Evolutionary conservation across 768 basidiomycete genomes (phyloP).

Genomic region (Pleurotus giganteus): DNA sequence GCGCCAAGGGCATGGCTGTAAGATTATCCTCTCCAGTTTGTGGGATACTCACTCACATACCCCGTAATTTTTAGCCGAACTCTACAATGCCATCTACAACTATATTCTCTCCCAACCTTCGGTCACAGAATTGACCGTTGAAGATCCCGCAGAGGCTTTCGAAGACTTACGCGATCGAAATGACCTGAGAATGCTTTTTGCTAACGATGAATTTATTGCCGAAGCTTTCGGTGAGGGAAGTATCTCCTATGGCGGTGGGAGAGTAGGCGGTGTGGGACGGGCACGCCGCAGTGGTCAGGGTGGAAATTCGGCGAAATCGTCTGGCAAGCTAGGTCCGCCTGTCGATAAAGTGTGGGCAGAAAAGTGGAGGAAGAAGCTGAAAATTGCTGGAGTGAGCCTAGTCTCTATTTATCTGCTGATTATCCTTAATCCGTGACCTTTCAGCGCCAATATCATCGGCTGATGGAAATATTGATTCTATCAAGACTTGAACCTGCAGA

Average conservation of each 20-base stretch:
- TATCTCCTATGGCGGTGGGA: slow-evolving; percentile 49
- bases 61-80: slow-evolving; percentile 53
- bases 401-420: slow-evolving; percentile 5
- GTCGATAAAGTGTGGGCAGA: slow-evolving; percentile 76
- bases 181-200: slow-evolving; percentile 78
- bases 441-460: slow-evolving; percentile 90
- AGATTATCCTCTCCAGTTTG: slow-evolving; percentile 23
- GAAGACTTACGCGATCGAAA: slow-evolving; percentile 94
- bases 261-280: slow-evolving; percentile 42
- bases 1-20: slow-evolving; percentile 87
- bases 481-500: slow-evolving; percentile 66
- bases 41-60: background rate
- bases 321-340: slow-evolving; percentile 76
- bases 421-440: background rate
- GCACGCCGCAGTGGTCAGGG: slow-evolving; percentile 22
- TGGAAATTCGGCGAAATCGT: slow-evolving; percentile 18
- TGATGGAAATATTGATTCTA: slow-evolving; percentile 89
- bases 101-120: slow-evolving; percentile 62
- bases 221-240: slow-evolving; percentile 60
- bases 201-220: slow-evolving; percentile 60
- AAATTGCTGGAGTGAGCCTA: slow-evolving; percentile 78
- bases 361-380: slow-evolving; percentile 76
- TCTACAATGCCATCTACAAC: slow-evolving; percentile 85
- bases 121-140: slow-evolving; percentile 92
- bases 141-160: slow-evolving; percentile 97